Evolutionary conservation across 495 filamentous ascomycete genomes (phyloP).

Genomic region (Penicillium herquei): DNA sequence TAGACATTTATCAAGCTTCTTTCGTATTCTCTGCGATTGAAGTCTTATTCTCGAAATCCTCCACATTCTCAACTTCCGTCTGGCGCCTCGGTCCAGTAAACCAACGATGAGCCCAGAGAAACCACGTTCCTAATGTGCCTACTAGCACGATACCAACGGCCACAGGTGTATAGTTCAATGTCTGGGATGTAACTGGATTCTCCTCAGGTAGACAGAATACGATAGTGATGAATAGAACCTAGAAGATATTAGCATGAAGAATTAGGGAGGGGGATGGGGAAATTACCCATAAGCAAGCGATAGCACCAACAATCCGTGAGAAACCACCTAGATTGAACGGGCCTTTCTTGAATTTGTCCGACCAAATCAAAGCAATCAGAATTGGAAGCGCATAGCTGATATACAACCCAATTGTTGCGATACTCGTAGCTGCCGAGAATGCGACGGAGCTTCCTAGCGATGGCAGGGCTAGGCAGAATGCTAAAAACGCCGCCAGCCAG

Average conservation of each 20-base stretch:
- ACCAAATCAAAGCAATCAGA: neutral
- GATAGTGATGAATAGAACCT: constrained; percentile 1
- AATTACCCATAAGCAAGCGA: neutral
- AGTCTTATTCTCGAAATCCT: neutral
- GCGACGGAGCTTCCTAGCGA: neutral
- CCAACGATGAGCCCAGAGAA: neutral
- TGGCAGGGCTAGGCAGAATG: neutral
- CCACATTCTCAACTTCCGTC: neutral
- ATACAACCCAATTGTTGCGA: neutral
- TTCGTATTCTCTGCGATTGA: neutral
- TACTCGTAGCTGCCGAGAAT: neutral
- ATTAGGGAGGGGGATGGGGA: neutral
- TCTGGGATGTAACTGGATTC: neutral
- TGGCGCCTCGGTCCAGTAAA: neutral
- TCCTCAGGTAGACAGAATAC: neutral
- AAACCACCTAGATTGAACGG: neutral
- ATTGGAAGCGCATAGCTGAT: neutral
- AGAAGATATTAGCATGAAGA: neutral
- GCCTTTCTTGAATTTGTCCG: neutral
- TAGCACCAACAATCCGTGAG: neutral
- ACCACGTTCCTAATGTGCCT: neutral
- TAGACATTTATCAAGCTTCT: neutral
- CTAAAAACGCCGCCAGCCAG: neutral
- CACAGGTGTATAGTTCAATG: neutral
- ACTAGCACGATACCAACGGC: neutral